phyloP scores from a whole-genome alignment of 371 early-diverging fungal genomes.

The Syncephalastrum monosporum region DNA sequence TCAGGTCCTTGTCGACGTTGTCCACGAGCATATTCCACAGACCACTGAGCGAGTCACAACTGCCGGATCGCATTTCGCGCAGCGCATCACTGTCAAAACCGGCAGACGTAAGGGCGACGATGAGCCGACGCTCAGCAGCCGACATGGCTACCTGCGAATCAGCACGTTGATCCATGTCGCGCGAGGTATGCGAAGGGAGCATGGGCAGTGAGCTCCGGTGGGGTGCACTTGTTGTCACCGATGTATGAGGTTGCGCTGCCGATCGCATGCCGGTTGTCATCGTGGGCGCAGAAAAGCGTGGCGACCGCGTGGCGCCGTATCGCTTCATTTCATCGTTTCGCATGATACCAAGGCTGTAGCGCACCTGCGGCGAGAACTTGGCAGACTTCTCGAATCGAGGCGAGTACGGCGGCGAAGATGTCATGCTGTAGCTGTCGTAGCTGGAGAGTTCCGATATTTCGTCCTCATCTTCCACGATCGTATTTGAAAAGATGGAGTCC shows the following conservation, averaged over 20 bases:
- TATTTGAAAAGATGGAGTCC: constrained; percentile 21
- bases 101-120: constrained; percentile 45
- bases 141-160: constrained; percentile 27
- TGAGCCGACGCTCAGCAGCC: constrained; percentile 41
- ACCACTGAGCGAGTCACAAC: constrained; percentile 67
- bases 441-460: constrained; percentile 12
- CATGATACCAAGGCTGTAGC: constrained; percentile 23
- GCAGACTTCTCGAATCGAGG: not conserved
- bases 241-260: constrained; percentile 1
- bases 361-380: constrained; percentile 30
- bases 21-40: constrained; percentile 72
- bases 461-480: constrained; percentile 17
- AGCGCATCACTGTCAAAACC: constrained; percentile 66
- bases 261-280: constrained; percentile 12
- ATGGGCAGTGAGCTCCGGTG: constrained; percentile 15
- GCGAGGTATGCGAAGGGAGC: constrained; percentile 29
- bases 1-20: constrained; percentile 17
- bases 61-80: constrained; percentile 56
- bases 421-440: constrained; percentile 8
- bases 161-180: constrained; percentile 1
- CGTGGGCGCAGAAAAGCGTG: constrained; percentile 33
- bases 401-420: not conserved
- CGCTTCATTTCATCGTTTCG: constrained; percentile 11
- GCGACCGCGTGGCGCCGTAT: constrained; percentile 6
- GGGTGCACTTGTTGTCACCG: constrained; percentile 8